phyloP scores from a whole-genome alignment of 2,329 filamentous ascomycete genomes.

The Beauveria sp. region DNA sequence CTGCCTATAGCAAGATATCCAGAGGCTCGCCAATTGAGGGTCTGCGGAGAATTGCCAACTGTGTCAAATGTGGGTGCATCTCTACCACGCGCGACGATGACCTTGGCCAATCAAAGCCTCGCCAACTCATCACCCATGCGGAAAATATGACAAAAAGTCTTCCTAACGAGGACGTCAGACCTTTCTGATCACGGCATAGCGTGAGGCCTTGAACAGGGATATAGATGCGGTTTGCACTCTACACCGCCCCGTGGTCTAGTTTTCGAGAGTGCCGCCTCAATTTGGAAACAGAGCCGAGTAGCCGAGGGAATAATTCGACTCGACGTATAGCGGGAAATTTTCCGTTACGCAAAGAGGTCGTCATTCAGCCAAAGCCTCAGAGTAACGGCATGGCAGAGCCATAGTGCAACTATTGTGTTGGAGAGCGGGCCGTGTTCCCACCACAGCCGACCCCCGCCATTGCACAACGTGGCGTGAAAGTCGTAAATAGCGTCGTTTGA shows the following conservation, averaged over 20 bases:
- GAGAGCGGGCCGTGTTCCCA: neutral
- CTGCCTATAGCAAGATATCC: neutral
- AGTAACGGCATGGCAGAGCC: neutral
- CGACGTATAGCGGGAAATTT: neutral
- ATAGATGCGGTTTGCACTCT: neutral
- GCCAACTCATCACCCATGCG: neutral
- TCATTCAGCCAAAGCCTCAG: neutral
- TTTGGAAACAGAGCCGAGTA: neutral
- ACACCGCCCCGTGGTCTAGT: neutral
- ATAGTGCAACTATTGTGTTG: neutral
- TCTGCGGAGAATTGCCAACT: neutral
- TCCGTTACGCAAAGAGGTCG: too few relatives aligned
- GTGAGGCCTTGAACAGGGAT: neutral
- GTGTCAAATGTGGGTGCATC: neutral
- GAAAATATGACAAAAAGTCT: neutral
- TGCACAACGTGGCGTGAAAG: neutral
- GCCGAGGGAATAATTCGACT: neutral
- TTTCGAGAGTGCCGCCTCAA: neutral
- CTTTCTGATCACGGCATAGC: neutral
- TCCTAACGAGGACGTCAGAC: neutral
- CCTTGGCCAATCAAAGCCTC: neutral
- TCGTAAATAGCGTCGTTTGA: neutral
- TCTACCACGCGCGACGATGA: neutral
- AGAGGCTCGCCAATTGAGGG: neutral
- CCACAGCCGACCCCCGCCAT: neutral